Conservation (phyloP, 352 stramenopile genomes). For the Pythium dissimile region DNA sequence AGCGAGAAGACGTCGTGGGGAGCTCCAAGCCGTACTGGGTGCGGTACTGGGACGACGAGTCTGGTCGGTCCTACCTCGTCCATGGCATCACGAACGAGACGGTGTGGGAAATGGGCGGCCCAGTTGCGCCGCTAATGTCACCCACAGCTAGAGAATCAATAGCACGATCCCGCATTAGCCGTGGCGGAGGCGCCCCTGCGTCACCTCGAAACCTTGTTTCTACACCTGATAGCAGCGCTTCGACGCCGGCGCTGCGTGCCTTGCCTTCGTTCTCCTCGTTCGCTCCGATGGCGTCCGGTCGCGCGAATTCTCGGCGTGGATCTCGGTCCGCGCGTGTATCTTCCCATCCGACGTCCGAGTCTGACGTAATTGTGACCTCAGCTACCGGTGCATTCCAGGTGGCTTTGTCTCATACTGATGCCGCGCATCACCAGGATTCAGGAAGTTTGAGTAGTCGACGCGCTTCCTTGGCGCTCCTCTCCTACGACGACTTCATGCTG, state of each 20-base stretch:
- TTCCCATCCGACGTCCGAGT: slow-evolving; percentile 31
- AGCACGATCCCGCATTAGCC: background rate
- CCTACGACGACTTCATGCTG: slow-evolving; percentile 35
- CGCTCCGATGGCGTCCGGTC: background rate
- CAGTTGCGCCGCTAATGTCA: background rate
- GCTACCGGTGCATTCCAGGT: too few relatives aligned
- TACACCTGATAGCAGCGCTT: background rate
- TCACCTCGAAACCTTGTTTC: background rate
- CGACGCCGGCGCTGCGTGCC: background rate
- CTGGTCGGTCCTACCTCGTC: slow-evolving; percentile 51
- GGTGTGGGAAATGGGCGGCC: slow-evolving; percentile 56
- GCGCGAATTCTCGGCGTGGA: background rate
- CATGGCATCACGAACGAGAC: slow-evolving; percentile 65
- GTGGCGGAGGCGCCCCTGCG: too few relatives aligned
- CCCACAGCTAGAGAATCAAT: background rate
- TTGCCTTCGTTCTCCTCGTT: background rate
- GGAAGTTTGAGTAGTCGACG: too few relatives aligned
- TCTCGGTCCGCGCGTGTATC: slow-evolving; percentile 4
- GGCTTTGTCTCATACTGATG: too few relatives aligned
- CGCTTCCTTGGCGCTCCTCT: slow-evolving; percentile 2
- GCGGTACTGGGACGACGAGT: slow-evolving; percentile 55
- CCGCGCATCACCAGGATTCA: too few relatives aligned
- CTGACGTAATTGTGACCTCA: slow-evolving; percentile 35
- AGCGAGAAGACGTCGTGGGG: slow-evolving; percentile 1
- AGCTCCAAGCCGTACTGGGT: slow-evolving; percentile 36